phyloP scores from a whole-genome alignment of 2,329 filamentous ascomycete species.

The Diaporthe sp. region DNA sequence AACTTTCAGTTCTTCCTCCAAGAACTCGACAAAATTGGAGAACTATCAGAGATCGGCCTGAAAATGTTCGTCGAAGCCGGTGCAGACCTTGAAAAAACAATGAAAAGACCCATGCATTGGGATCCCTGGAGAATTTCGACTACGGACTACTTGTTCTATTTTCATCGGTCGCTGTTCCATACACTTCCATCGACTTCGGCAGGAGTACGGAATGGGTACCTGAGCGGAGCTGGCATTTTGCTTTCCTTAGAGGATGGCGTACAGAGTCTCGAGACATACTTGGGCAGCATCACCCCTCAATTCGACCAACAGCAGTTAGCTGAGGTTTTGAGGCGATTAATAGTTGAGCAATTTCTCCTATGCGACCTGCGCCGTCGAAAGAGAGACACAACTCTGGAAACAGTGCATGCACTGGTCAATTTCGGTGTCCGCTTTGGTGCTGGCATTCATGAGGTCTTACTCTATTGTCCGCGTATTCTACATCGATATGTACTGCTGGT shows the following conservation, averaged over 20 bases:
- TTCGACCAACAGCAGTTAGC: background rate
- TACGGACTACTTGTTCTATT: background rate
- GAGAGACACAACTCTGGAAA: background rate
- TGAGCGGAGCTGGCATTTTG: background rate
- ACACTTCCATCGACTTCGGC: background rate
- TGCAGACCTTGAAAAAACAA: background rate
- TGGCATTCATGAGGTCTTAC: background rate
- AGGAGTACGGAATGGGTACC: fast-evolving
- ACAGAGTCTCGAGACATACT: background rate
- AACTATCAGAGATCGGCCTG: background rate
- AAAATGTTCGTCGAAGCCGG: background rate
- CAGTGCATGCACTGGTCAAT: background rate
- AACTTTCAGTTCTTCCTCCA: background rate
- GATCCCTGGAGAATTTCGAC: background rate
- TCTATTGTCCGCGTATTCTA: background rate
- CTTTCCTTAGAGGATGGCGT: background rate
- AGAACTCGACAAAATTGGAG: background rate
- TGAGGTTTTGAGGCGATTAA: background rate
- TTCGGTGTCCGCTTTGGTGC: background rate
- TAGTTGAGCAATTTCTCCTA: slow-evolving; percentile 4
- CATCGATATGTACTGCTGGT: background rate
- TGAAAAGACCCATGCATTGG: no score
- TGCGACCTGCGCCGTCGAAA: no score
- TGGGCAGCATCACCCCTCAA: background rate
- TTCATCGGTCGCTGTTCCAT: background rate